A percentile compares a stretch with the other conserved stretches of the same genome.
phyloP scores from a whole-genome alignment of 2,329 filamentous ascomycete genomes.

The Stachybotrys elegans region DNA sequence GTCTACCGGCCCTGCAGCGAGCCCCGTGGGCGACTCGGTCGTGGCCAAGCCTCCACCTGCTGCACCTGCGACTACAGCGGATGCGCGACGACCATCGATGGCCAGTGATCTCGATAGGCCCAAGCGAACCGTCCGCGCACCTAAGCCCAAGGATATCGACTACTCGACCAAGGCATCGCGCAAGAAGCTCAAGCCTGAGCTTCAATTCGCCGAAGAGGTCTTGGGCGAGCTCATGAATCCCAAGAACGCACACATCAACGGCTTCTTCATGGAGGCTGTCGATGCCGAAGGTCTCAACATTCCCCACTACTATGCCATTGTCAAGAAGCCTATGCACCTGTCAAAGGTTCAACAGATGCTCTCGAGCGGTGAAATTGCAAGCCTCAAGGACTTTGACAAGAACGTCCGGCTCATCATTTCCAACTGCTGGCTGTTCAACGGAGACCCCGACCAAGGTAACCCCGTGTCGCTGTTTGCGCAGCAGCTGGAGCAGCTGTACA shows the following conservation, averaged over 20 bases:
- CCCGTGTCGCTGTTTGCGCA: conserved; percentile 68
- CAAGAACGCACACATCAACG: conserved; percentile 63
- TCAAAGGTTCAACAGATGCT: conserved; percentile 76
- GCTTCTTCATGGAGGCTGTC: conserved; percentile 76
- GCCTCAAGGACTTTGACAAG: conserved; percentile 76
- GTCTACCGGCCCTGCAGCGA: conserved; percentile 22
- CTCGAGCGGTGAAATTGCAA: conserved; percentile 71
- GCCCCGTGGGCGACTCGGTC: conserved; percentile 17
- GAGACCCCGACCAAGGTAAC: conserved; percentile 51
- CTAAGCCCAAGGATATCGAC: conserved; percentile 85
- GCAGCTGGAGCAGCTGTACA: conserved; percentile 69
- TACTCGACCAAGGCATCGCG: conserved; percentile 72
- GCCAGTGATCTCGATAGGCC: conserved; percentile 76
- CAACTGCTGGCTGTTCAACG: conserved; percentile 92
- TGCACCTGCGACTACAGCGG: conserved; percentile 14
- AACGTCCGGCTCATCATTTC: conserved; percentile 79
- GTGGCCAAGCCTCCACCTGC: conserved; percentile 11
- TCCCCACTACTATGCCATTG: conserved; percentile 84
- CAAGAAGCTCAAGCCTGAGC: conserved; percentile 83
- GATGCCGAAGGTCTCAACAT: conserved; percentile 93
- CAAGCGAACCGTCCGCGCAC: conserved; percentile 89
- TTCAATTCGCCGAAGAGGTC: conserved; percentile 84
- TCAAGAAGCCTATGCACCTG: conserved; percentile 97
- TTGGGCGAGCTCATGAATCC: conserved; percentile 71
- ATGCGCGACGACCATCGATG: conserved; percentile 69